These are phyloP conservation scores for Suzukiozyma palmioleophila DNA, from an alignment of 1,139 yeast genomes.

Conservation along the genomic window DNA sequence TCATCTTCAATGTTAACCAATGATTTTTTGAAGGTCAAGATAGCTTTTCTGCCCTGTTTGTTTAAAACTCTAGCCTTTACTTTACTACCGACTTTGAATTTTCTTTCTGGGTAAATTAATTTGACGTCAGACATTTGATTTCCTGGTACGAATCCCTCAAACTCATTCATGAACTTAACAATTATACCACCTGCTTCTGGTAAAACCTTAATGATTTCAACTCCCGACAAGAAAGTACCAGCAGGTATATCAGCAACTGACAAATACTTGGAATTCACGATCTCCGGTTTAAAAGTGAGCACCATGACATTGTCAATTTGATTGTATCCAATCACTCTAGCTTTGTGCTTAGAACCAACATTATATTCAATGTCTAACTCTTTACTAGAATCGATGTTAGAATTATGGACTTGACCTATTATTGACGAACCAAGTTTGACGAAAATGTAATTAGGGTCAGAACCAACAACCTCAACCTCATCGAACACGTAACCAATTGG, in stretches of 20 bases:
- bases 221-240: constrained; percentile 60
- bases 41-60: constrained; percentile 38
- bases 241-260: constrained; percentile 67
- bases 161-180: constrained; percentile 59
- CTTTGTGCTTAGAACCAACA: constrained; percentile 63
- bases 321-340: constrained; percentile 73
- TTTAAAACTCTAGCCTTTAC: constrained; percentile 66
- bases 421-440: constrained; percentile 55
- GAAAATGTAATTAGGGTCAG: constrained; percentile 52
- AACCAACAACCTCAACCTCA: constrained; percentile 51
- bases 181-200: constrained; percentile 62
- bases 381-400: constrained; percentile 57
- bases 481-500: constrained; percentile 75
- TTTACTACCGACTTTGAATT: constrained; percentile 78
- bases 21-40: constrained; percentile 77
- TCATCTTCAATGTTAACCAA: constrained; percentile 66
- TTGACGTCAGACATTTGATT: constrained; percentile 80
- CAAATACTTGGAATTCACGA: constrained; percentile 61
- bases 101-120: constrained; percentile 85
- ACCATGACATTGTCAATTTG: constrained; percentile 60
- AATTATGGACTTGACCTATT: constrained; percentile 66
- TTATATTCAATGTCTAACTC: constrained; percentile 50
- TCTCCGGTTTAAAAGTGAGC: constrained; percentile 63
- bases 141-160: constrained; percentile 72
- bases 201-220: constrained; percentile 59